phyloP scores from a whole-genome alignment of 371 early-diverging fungal species.

The Mortierella sp. region DNA sequence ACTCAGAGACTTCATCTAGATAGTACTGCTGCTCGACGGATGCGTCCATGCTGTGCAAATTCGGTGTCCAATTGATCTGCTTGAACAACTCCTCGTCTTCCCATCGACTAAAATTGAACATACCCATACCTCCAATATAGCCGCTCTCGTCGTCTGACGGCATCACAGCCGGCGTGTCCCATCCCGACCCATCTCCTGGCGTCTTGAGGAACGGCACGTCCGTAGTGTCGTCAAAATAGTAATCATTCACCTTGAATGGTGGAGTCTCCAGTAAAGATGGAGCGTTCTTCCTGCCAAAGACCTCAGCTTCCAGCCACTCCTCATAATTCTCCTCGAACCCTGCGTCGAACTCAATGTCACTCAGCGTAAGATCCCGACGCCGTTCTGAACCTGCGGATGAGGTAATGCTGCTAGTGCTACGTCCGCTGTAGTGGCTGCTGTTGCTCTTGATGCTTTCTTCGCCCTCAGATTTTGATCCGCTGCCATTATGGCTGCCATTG shows the following conservation, averaged over 20 bases:
- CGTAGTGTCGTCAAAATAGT: slow-evolving; percentile 35
- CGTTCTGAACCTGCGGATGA: slow-evolving; percentile 10
- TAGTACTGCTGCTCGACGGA: slow-evolving; percentile 44
- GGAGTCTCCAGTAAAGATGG: slow-evolving; percentile 15
- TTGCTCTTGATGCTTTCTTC: slow-evolving; percentile 37
- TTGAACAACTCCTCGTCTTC: slow-evolving; percentile 41
- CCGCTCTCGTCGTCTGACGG: slow-evolving; percentile 46
- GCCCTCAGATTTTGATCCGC: slow-evolving; percentile 23
- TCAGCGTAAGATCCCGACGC: slow-evolving; percentile 43
- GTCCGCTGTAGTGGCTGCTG: slow-evolving; percentile 28
- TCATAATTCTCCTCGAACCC: slow-evolving; percentile 70
- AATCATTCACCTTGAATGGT: slow-evolving; percentile 42
- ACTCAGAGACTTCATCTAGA: slow-evolving; percentile 34
- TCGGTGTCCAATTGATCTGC: slow-evolving; percentile 42
- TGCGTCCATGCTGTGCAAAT: slow-evolving; percentile 33
- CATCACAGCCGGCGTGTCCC: slow-evolving; percentile 52
- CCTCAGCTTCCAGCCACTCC: slow-evolving; percentile 75
- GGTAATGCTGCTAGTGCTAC: slow-evolving; percentile 13
- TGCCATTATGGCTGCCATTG: slow-evolving; percentile 1
- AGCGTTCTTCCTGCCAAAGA: slow-evolving; percentile 45
- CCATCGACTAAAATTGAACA: slow-evolving; percentile 35
- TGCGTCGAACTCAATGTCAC: slow-evolving; percentile 54
- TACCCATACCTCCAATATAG: slow-evolving; percentile 2
- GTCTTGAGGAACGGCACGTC: slow-evolving; percentile 32
- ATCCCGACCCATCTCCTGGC: slow-evolving; percentile 35